Conservation (phyloP, 1,139 yeast species). For the Kodamaea alishanica region DNA sequence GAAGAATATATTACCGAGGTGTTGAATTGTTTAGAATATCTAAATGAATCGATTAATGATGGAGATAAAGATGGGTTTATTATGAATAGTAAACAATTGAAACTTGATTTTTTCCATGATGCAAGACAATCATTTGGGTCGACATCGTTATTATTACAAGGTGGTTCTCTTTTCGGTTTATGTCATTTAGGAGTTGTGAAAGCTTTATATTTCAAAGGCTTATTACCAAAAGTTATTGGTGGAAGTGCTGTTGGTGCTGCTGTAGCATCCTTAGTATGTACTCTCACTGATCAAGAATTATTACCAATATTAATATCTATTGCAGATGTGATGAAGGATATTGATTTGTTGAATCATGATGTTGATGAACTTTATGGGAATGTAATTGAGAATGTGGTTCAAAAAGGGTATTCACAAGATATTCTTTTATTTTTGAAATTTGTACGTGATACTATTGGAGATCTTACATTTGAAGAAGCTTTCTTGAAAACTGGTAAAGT, state of each 20-base stretch:
- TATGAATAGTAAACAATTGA: constrained; percentile 55
- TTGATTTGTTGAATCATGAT: constrained; percentile 47
- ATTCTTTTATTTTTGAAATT: constrained; percentile 73
- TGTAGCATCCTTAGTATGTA: constrained; percentile 81
- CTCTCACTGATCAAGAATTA: constrained; percentile 56
- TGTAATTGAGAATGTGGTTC: constrained; percentile 61
- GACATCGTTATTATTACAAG: constrained; percentile 86
- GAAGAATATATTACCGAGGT: constrained; percentile 85
- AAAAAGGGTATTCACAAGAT: constrained; percentile 82
- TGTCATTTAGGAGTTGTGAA: constrained; percentile 92
- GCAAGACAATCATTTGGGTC: constrained; percentile 87
- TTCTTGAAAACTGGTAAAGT: constrained; percentile 80
- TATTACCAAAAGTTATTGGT: constrained; percentile 82
- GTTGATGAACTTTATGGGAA: constrained; percentile 65
- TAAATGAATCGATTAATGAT: constrained; percentile 38
- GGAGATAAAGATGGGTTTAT: constrained; percentile 31
- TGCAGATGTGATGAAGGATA: constrained; percentile 50
- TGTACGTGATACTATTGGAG: constrained; percentile 74
- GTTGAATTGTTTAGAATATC: constrained; percentile 59
- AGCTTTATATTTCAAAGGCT: constrained; percentile 66
- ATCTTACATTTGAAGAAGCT: constrained; percentile 90
- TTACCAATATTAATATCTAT: constrained; percentile 45
- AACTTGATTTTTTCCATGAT: constrained; percentile 83
- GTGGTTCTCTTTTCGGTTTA: constrained; percentile 90
- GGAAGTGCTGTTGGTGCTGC: constrained; percentile 95